Base-by-base conservation (phyloP, 106 monocot genomes). In the Posidonia australis region DNA sequence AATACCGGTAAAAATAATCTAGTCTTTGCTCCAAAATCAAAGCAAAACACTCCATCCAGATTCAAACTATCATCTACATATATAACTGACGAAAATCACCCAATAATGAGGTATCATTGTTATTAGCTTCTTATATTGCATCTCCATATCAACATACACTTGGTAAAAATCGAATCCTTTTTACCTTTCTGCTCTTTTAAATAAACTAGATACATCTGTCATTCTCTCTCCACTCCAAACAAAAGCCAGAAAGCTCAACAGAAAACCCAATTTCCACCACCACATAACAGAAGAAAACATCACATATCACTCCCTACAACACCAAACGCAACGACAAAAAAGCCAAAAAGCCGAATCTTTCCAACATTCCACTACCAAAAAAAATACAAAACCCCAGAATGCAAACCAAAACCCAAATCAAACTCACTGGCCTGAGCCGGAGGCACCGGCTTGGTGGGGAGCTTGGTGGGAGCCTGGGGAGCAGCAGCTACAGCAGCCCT, bases 371-470 rank as follows among this genome's bases (percentile, higher is more conserved):
- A 9, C 28, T 9, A 44, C 29, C 18, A 5, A 28, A 29, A 25
- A 42, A 68, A 18, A 5, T 25, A 49, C 13, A 49, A 28, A 10
- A 7, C 48, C 24, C 44, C 31, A 18, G 47, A 70, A 45, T n/a
- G 22, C 30, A 10, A 27, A 58, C 16, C 17, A 16, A 29, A 58
- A 18, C 13, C 30, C 13, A 46, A 63, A 24, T 22, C 13, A 17
- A 16, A 17, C 41, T 64, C n/a, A 72, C 72, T 63, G 51, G 72
- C 72, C 17, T 63, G 63, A 24, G 72, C 72, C 20, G 72, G 72
- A 72, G 72, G 63, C 22, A 46, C 12, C 25, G 72, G 72, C 63
- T 64, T 72, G 29, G 72, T 28, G 17, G 72, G 72, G 9, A 72
- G 53, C 63, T 71, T 71, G 51, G 48, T 51, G 28, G 62, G 19